phyloP scores from a whole-genome alignment of 2,329 filamentous ascomycete genomes.

The Ceratocystis albifundus region DNA sequence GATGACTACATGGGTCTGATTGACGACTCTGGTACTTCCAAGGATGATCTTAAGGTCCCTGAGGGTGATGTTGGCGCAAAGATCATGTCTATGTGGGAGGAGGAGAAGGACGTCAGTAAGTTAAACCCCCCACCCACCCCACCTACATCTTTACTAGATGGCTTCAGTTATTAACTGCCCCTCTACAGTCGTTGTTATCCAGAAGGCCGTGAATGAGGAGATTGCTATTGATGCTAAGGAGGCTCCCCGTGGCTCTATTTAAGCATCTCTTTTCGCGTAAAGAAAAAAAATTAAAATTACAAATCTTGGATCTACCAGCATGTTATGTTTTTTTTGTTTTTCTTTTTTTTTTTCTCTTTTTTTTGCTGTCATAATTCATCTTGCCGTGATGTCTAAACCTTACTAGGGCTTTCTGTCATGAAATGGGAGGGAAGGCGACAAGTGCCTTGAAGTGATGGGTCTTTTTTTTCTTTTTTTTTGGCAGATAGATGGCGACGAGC shows the following conservation, averaged over 20 bases:
- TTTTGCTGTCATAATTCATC: not conserved
- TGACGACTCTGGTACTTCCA: conserved; percentile 71
- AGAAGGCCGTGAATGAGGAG: conserved; percentile 95
- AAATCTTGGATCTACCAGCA: conserved; percentile 23
- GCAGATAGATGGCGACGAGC: too few relatives aligned
- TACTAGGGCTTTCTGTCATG: not conserved
- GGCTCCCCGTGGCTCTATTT: conserved; percentile 43
- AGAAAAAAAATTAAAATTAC: conserved; percentile 23
- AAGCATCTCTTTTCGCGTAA: conserved; percentile 21
- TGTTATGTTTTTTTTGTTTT: not conserved
- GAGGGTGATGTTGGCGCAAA: conserved; percentile 80
- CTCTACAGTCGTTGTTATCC: conserved; percentile 62
- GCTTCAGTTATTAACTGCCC: conserved; percentile 31
- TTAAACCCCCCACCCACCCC: conserved; percentile 26
- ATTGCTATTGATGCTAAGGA: conserved; percentile 88
- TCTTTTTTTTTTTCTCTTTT: too few relatives aligned
- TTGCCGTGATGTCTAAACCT: not conserved
- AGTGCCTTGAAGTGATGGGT: too few relatives aligned
- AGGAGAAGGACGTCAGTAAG: conserved; percentile 93
- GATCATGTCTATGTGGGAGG: conserved; percentile 70
- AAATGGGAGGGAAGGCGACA: not conserved
- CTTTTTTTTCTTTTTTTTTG: too few relatives aligned
- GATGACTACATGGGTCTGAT: conserved; percentile 94
- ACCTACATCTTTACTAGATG: not conserved
- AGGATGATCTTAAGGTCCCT: conserved; percentile 91